Percentiles rank a stretch among this genome's conserved stretches.
Evolutionary conservation across 1,284 basidiomycete species (phyloP).

Genomic region (Agaricales sp.): DNA sequence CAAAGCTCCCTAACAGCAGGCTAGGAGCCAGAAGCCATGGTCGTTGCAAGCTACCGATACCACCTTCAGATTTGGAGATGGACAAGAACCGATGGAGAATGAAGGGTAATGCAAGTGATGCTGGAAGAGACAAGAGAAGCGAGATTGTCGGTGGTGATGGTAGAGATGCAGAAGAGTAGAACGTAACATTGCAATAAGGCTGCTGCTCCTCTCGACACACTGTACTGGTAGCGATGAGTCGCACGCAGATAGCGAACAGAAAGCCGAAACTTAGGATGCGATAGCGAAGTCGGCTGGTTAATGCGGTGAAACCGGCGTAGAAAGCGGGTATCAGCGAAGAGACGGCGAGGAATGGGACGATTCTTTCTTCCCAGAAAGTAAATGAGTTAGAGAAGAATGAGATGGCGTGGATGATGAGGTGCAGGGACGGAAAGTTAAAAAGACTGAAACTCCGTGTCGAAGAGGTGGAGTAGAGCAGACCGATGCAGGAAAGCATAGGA

Average conservation of each 20-base stretch:
- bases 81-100: slow-evolving; percentile 48
- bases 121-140: slow-evolving; percentile 43
- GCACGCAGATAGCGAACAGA: slow-evolving; percentile 59
- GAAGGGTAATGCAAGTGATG: slow-evolving; percentile 48
- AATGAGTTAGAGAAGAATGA: slow-evolving; percentile 89
- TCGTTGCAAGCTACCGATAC: slow-evolving; percentile 57
- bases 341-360: slow-evolving; percentile 66
- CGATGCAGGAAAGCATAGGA: slow-evolving; percentile 28
- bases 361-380: slow-evolving; percentile 90
- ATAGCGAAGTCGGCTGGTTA: slow-evolving; percentile 57
- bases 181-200: slow-evolving; percentile 79
- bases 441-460: slow-evolving; percentile 21
- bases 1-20: slow-evolving; percentile 47
- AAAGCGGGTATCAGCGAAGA: slow-evolving; percentile 52
- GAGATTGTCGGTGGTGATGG: slow-evolving; percentile 52
- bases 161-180: slow-evolving; percentile 65
- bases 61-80: slow-evolving; percentile 67
- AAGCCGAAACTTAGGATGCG: slow-evolving; percentile 67
- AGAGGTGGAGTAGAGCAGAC: slow-evolving; percentile 24
- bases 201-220: slow-evolving; percentile 95
- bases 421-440: slow-evolving; percentile 30
- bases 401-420: slow-evolving; percentile 57
- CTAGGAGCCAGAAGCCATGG: slow-evolving; percentile 46
- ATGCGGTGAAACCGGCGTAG: slow-evolving; percentile 52
- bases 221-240: slow-evolving; percentile 68